These are phyloP conservation scores for Trypethelium eluteriae DNA, from an alignment of 495 filamentous ascomycete species.

Conservation along the genomic window DNA sequence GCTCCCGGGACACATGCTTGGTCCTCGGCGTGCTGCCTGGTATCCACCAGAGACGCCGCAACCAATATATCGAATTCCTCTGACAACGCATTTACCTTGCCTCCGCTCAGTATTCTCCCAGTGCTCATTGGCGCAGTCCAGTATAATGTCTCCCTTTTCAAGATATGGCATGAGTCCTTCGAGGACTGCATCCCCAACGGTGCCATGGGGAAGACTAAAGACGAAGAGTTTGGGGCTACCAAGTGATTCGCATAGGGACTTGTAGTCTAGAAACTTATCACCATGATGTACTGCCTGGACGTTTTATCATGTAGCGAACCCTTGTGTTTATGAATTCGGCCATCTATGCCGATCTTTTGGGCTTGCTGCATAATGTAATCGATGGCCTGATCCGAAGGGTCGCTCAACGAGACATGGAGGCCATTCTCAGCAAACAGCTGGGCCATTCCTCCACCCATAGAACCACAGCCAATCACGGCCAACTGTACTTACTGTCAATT, in stretches of 20 bases:
- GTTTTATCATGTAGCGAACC: constrained; percentile 12
- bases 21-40: constrained; percentile 57
- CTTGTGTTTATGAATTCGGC: constrained; percentile 34
- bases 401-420: constrained; percentile 53
- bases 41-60: constrained; percentile 65
- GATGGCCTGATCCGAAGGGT: constrained; percentile 46
- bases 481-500: constrained; percentile 33
- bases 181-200: constrained; percentile 58
- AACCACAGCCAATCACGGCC: constrained; percentile 57
- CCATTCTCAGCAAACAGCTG: constrained; percentile 57
- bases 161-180: constrained; percentile 49
- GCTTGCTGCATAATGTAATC: constrained; percentile 37
- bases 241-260: constrained; percentile 21
- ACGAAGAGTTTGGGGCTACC: constrained; percentile 43
- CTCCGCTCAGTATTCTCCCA: constrained; percentile 59
- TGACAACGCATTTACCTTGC: constrained; percentile 48
- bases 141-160: constrained; percentile 57
- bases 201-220: constrained; percentile 64
- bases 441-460: constrained; percentile 60
- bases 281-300: constrained; percentile 30
- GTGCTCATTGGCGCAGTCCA: constrained; percentile 67
- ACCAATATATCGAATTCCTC: constrained; percentile 57
- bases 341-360: constrained; percentile 32
- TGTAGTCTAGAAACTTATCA: constrained; percentile 14
- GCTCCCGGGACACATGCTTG: constrained; percentile 59